Evolutionary conservation across 345 rosid genomes (phyloP).

Genomic region (Trapa bicornis): DNA sequence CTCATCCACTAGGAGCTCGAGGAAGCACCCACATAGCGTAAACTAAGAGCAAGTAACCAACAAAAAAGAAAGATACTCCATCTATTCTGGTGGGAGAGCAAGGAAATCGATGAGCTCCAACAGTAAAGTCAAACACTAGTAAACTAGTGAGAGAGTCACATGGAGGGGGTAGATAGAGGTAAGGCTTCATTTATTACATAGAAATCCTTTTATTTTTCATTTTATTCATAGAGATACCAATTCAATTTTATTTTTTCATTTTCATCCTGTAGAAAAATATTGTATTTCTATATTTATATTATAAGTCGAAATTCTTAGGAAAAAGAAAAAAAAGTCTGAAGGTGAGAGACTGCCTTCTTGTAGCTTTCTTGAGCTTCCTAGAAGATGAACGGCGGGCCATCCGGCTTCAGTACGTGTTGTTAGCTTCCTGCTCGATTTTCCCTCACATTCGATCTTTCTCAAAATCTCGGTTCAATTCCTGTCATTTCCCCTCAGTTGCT

Average conservation of each 20-base stretch:
- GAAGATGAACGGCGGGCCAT: slow-evolving; percentile 98
- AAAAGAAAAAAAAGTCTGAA: background rate
- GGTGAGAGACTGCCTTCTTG: background rate
- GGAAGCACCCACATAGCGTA: slow-evolving; percentile 45
- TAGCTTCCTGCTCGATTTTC: background rate
- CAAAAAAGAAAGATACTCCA: background rate
- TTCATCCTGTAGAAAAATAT: too few species aligned
- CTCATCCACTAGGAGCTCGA: slow-evolving; percentile 25
- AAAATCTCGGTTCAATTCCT: background rate
- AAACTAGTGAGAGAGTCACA: background rate
- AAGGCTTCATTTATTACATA: background rate
- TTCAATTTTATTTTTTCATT: background rate
- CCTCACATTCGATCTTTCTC: background rate
- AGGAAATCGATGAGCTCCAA: background rate
- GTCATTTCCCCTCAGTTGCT: background rate
- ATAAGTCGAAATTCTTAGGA: background rate
- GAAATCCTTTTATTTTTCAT: background rate
- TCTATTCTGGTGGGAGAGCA: background rate
- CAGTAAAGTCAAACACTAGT: background rate
- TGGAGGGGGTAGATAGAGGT: background rate
- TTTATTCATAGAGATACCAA: background rate
- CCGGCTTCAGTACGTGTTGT: slow-evolving; percentile 69
- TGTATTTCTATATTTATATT: background rate
- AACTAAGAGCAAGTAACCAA: background rate
- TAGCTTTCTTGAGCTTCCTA: slow-evolving; percentile 9